Evolutionary conservation across 1,284 basidiomycete species (phyloP), one percentile per base, ranked within the genome.

Genomic region (Malassezia restricta): DNA sequence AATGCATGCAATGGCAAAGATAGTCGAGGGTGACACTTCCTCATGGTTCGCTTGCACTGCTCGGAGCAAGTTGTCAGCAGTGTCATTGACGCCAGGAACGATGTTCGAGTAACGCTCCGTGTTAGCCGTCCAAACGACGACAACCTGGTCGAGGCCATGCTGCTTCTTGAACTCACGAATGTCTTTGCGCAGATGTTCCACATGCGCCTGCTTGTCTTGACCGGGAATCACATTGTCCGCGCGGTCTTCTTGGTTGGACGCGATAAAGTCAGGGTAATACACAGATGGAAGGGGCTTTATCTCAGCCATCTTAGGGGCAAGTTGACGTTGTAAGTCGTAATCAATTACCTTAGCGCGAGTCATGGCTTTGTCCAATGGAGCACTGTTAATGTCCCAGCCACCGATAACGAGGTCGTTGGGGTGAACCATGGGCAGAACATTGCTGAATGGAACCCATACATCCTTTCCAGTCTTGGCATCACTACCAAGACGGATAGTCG

Each of bases 91-190:
- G 46, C 92, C 91, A 12, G 86, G 80, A 71, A 96, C 83, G 75
- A 98, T 83, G 63, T 90, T 87, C 69, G 86, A 85, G 82, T 92
- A 98, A 58, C 92, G 85, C 79, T 98, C 92, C 35, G 92, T 98
- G 79, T 98, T 96, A 73, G 92, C 92, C 30, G 90, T 94, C 90
- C 90, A 95, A 78, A 94, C 91, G 54, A 94, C 84, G 61, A 95
- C 77, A 61, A 88, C 81, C 51, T 68, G 54, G 55, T 94, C 91
- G 49, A 96, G 82, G 35, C 77, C 79, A 75, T 98, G 82, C 63
- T 82, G 76, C 47, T 77, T 72, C 79, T 95, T 96, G 81, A 98
- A 98, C 54, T 83, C 80, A 69, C 89, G 87, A 70, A 96, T 96
- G 75, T 96, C 89, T 44, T 80, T 79, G 57, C 91, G 87, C 69